Conservation (phyloP, 2,329 filamentous ascomycete genomes). For the Podosphaera fusca region DNA sequence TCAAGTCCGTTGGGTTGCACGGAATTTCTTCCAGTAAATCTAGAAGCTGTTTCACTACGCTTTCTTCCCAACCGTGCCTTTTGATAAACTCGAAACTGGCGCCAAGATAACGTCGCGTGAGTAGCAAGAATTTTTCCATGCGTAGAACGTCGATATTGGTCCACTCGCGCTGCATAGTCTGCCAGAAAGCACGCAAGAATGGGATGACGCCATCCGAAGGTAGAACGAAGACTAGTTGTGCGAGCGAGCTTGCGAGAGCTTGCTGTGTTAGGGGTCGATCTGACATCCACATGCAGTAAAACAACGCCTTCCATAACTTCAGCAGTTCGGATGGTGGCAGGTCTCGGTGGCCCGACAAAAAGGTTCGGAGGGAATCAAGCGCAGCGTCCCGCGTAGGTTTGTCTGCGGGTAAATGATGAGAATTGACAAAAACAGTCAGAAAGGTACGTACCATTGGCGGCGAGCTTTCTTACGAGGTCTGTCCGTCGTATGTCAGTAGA, state of each 20-base stretch:
- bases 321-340: constrained; percentile 49
- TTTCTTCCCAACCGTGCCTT: constrained; percentile 17
- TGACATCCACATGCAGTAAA: constrained; percentile 85
- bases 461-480: constrained; percentile 17
- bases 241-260: constrained; percentile 55
- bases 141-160: constrained; percentile 47
- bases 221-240: constrained; percentile 40
- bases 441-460: constrained; percentile 15
- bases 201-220: constrained; percentile 22
- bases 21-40: constrained; percentile 23
- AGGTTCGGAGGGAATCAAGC: constrained; percentile 52
- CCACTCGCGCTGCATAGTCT: constrained; percentile 46
- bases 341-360: constrained; percentile 36
- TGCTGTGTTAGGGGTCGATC: constrained; percentile 78
- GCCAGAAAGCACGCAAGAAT: constrained; percentile 44
- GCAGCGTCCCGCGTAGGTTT: constrained; percentile 56
- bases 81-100: constrained; percentile 34
- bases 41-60: constrained; percentile 21
- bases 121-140: constrained; percentile 80
- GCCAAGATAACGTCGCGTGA: constrained; percentile 57
- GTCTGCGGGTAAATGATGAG: constrained; percentile 26
- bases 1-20: constrained; percentile 20
- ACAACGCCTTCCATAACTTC: constrained; percentile 88
- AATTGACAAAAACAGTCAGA: background rate
- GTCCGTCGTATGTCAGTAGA: constrained; percentile 14